Evolutionary conservation across 306 rosid genomes (phyloP).

Genomic region (Cucurbita maxima): DNA sequence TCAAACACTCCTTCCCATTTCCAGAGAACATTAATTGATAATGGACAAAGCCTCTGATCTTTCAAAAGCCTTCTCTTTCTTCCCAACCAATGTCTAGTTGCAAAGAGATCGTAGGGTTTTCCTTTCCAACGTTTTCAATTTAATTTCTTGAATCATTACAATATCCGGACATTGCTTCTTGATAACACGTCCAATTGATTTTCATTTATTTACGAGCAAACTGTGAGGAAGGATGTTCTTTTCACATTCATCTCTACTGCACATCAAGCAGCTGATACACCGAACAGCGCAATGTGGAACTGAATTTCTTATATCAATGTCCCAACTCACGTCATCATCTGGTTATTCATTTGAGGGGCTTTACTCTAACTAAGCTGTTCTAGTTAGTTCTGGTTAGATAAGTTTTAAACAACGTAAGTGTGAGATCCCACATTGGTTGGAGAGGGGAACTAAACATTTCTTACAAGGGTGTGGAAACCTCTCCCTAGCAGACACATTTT

Average conservation of each 20-base stretch:
- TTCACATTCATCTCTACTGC: not conserved
- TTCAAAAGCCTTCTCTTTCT: not conserved
- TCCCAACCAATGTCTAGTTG: not conserved
- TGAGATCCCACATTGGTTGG: no score
- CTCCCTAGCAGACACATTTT: no score
- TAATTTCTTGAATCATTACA: not conserved
- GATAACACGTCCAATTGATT: not conserved
- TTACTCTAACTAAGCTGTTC: not conserved
- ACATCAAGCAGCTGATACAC: not conserved
- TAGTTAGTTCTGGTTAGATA: not conserved
- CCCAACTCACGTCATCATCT: not conserved
- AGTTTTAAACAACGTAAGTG: not conserved
- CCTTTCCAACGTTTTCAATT: not conserved
- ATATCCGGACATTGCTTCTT: not conserved
- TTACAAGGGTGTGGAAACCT: no score
- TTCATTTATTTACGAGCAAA: not conserved
- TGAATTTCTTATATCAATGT: not conserved
- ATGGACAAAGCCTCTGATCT: not conserved
- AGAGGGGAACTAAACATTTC: no score
- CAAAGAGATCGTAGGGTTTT: not conserved
- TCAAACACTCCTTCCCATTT: not conserved
- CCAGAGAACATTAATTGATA: not conserved
- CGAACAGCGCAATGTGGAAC: not conserved
- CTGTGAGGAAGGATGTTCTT: not conserved
- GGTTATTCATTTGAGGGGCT: not conserved